Conservation (phyloP, 2,329 filamentous ascomycete species). For the Aspergillus brunneoviolaceus region DNA sequence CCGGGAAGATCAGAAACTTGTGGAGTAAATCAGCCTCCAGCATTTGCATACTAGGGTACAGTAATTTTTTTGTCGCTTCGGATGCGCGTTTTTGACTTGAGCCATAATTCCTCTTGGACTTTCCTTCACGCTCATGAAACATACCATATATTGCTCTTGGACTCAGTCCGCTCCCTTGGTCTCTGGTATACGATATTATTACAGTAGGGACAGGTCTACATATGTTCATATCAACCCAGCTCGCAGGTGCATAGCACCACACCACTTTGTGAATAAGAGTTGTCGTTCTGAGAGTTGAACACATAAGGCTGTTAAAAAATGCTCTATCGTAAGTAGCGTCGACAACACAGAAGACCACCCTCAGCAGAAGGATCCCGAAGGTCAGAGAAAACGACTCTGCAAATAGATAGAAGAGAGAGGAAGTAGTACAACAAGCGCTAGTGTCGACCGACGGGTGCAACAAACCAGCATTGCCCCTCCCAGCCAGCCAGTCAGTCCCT, state of each 20-base stretch:
- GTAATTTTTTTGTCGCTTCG: conserved; percentile 32
- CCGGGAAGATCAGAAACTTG: conserved; percentile 62
- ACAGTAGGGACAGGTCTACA: neutral
- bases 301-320: neutral
- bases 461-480: too few species aligned
- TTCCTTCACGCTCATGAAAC: conserved; percentile 18
- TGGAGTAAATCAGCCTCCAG: conserved; percentile 30
- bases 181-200: conserved; percentile 2
- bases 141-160: conserved; percentile 19
- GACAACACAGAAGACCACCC: neutral
- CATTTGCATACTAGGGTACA: conserved; percentile 12
- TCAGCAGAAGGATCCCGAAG: neutral
- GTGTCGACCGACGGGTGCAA: too few species aligned
- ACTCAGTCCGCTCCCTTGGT: conserved; percentile 8
- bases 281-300: neutral
- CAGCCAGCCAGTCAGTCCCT: too few species aligned
- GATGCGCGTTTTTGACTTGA: conserved; percentile 25
- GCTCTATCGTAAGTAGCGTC: neutral
- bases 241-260: neutral
- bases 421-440: neutral
- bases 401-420: neutral
- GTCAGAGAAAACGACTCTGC: too few species aligned
- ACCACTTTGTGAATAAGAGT: neutral
- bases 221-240: neutral
- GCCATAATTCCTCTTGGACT: conserved; percentile 29